Conservation (phyloP, 176 grass and related monocot genomes). For the Eragrostis curvula region DNA sequence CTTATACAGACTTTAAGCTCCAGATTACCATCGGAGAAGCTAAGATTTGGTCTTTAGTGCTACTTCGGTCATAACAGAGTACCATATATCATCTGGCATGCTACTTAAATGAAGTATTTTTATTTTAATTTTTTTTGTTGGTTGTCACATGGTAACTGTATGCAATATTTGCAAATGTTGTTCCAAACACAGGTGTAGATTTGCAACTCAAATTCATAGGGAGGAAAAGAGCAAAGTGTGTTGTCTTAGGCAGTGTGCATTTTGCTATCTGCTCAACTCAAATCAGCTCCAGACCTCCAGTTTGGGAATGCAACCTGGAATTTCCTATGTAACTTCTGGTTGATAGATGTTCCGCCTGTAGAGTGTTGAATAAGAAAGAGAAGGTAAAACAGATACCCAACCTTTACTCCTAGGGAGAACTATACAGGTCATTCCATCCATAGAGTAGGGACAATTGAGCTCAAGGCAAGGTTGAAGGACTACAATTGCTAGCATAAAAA, state of each 20-base stretch:
- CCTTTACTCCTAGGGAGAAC: slow-evolving; percentile 41
- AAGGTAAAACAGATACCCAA: slow-evolving; percentile 36
- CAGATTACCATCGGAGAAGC: not conserved
- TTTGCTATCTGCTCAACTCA: slow-evolving; percentile 7
- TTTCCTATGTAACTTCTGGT: slow-evolving; percentile 50
- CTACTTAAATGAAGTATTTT: not conserved
- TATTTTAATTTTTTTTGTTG: not conserved
- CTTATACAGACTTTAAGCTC: not conserved
- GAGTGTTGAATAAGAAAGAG: slow-evolving; percentile 46
- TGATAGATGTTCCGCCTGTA: slow-evolving; percentile 53
- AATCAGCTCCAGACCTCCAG: slow-evolving; percentile 23
- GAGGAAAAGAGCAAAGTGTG: not conserved
- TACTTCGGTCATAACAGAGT: not conserved
- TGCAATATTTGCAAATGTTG: not conserved
- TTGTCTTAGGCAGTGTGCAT: slow-evolving; percentile 17
- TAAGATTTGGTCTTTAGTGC: slow-evolving; percentile 16
- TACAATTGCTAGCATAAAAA: not conserved
- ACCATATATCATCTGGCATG: slow-evolving; percentile 7
- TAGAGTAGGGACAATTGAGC: too few relatives aligned
- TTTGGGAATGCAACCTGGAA: slow-evolving; percentile 21
- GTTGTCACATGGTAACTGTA: not conserved
- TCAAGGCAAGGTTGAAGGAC: too few relatives aligned
- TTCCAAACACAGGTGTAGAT: too few relatives aligned
- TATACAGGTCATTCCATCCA: too few relatives aligned
- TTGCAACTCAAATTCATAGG: not conserved